Evolutionary conservation across 768 basidiomycete genomes (phyloP), one percentile per base, ranked within the genome.

Genomic region (Rhodocollybia butyracea): DNA sequence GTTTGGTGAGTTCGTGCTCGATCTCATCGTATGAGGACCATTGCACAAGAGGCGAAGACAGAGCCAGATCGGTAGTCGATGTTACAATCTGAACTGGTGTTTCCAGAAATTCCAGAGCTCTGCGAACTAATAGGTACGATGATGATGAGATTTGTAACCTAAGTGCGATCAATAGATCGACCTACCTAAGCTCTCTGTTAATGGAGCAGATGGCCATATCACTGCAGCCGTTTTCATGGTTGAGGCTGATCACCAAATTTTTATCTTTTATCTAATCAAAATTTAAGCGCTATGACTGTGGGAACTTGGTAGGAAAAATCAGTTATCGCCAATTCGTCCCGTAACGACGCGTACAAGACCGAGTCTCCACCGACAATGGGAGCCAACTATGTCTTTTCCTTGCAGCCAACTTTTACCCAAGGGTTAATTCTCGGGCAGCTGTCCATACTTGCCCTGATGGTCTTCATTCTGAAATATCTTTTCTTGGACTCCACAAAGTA

Each of bases 341-440:
- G 27, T 7, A 38, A 42, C 46, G 57, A 57, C 53, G 41, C 42
- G 5, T 43, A 17, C 27, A 8, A 12, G 24, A 17, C 6, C 21
- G 22, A 26, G 15, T 24, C 34, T 22, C 40, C 41, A 31, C 26
- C 26, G 26, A 54, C 56, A 30, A 80, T 80, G 83, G 74, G 74
- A 47, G 68, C 67, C 61, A 83, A 80, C 65, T 86, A 85, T 71
- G 67, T 91, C 46, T 81, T 90, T 61, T 85, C 86, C 32, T 75
- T 91, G 40, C 84, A 89, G 62, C 91, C 89, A 21, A 94, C 92
- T 1, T 99, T 99, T 72, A 97, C 95, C 0, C 95, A 98, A 67
- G 96, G 96, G 15, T 82, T 99, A 32, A 76, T 99, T 36, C 72
- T 98, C 41, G 96, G 96, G 55, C 96, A 98, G 69, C 77, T 92